Conservation (phyloP, 805 yeast species). For the Candida multigemmis region DNA sequence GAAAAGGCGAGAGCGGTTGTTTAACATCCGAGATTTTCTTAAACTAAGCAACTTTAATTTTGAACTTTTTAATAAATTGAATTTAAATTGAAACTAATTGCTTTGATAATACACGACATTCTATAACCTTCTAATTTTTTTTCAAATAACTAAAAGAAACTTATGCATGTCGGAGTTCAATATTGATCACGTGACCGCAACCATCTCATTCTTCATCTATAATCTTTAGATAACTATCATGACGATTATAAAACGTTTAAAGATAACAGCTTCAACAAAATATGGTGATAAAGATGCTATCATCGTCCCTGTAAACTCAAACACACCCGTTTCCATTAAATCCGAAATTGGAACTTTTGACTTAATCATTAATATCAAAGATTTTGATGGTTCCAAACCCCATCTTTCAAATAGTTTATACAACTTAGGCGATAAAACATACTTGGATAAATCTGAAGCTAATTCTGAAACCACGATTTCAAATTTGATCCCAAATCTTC, state of each 20-base stretch:
- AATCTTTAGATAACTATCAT: no score
- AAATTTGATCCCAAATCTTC: slow-evolving; percentile 15
- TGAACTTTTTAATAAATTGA: no score
- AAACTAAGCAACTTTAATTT: no score
- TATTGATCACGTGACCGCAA: no score
- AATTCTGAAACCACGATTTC: slow-evolving; percentile 1
- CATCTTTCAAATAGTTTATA: slow-evolving; percentile 25
- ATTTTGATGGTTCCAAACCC: slow-evolving; percentile 35
- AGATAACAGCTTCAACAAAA: slow-evolving; percentile 22
- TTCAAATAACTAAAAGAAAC: no score
- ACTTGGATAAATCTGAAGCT: slow-evolving; percentile 11
- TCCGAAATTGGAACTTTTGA: slow-evolving; percentile 30
- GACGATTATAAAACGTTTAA: slow-evolving; percentile 26
- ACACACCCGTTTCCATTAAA: slow-evolving; percentile 22
- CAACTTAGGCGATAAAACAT: slow-evolving; percentile 17
- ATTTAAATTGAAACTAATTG: no score
- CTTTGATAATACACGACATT: no score
- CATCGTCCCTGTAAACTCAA: slow-evolving; percentile 37
- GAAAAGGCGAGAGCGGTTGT: no score
- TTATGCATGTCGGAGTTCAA: no score
- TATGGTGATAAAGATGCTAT: background rate
- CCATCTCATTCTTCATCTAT: no score
- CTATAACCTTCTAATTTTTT: no score
- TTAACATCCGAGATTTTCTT: no score
- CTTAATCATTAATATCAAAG: slow-evolving; percentile 34